Conservation (phyloP, 2,329 filamentous ascomycete genomes). For the Verticillium dahliae region DNA sequence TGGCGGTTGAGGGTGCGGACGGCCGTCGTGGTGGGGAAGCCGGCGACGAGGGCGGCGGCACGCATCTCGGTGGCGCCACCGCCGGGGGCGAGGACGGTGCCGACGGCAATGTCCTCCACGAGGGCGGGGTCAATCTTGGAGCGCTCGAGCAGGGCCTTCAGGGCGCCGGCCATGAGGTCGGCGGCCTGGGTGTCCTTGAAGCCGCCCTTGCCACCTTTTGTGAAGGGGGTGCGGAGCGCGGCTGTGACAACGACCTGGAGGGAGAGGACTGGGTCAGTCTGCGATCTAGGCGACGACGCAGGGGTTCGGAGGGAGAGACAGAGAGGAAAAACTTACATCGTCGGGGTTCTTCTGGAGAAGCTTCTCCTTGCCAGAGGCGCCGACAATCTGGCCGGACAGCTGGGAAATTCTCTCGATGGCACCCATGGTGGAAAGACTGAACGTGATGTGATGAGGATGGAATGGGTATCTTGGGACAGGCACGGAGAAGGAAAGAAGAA, state of each 20-base stretch:
- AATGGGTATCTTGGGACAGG: not conserved
- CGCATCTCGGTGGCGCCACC: conserved; percentile 97
- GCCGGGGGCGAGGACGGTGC: conserved; percentile 84
- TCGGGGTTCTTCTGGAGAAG: conserved; percentile 61
- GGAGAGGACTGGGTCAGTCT: conserved; percentile 1
- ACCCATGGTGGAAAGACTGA: conserved; percentile 16
- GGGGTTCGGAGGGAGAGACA: not conserved
- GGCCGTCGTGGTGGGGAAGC: conserved; percentile 80
- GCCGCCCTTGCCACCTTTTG: conserved; percentile 84
- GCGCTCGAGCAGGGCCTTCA: conserved; percentile 74
- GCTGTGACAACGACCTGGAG: conserved; percentile 81
- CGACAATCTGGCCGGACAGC: conserved; percentile 55
- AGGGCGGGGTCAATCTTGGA: conserved; percentile 82
- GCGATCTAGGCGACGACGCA: conserved; percentile 9
- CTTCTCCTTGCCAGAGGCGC: conserved; percentile 42
- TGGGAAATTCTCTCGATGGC: conserved; percentile 52
- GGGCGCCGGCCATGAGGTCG: conserved; percentile 77
- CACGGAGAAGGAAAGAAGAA: not conserved
- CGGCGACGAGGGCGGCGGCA: conserved; percentile 81
- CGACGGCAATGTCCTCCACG: conserved; percentile 90
- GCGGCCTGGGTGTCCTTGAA: conserved; percentile 92
- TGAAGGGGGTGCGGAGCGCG: conserved; percentile 85
- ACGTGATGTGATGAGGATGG: not conserved
- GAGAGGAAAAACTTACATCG: conserved; percentile 41
- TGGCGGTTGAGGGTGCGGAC: conserved; percentile 88